phyloP scores from a whole-genome alignment of 148 eudicot genomes.

The Beta vulgaris region DNA sequence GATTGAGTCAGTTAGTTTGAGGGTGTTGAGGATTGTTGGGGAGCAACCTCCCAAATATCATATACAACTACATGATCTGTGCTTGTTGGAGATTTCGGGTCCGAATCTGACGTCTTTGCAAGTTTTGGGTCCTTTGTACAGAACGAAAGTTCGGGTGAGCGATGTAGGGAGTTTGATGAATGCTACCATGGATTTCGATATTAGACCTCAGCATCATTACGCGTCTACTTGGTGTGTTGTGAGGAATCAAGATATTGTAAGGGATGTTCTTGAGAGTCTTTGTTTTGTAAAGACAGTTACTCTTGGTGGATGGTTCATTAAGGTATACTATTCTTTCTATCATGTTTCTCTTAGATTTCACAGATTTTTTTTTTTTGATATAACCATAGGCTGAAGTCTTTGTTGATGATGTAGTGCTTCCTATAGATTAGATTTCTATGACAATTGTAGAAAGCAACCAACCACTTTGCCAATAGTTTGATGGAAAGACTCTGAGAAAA shows the following conservation, averaged over 20 bases:
- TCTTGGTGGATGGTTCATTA: constrained; percentile 21
- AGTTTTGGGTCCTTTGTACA: constrained; percentile 23
- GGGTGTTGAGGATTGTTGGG: constrained; percentile 20
- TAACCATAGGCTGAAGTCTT: not conserved
- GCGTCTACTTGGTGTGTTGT: constrained; percentile 2
- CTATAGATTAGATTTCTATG: not conserved
- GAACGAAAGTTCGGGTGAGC: constrained; percentile 18
- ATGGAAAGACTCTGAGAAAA: no score
- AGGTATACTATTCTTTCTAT: constrained; percentile 17
- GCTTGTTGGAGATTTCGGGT: constrained; percentile 23
- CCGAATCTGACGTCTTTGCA: constrained; percentile 25
- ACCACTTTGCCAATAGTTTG: no score
- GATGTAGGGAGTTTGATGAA: constrained; percentile 23
- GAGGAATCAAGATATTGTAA: constrained; percentile 21
- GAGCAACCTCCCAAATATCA: not conserved
- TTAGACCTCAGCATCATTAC: not conserved
- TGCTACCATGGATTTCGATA: constrained; percentile 21
- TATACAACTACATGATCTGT: not conserved
- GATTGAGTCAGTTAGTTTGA: constrained; percentile 25
- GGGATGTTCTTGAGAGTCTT: constrained; percentile 30
- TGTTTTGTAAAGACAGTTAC: constrained; percentile 17
- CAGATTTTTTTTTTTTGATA: not conserved
- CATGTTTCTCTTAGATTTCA: not conserved
- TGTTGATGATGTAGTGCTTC: not conserved
- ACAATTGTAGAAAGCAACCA: no score